These are phyloP conservation scores for Hypoxylon rubiginosum DNA, from an alignment of 2,329 filamentous ascomycete species.

Conservation along the genomic window DNA sequence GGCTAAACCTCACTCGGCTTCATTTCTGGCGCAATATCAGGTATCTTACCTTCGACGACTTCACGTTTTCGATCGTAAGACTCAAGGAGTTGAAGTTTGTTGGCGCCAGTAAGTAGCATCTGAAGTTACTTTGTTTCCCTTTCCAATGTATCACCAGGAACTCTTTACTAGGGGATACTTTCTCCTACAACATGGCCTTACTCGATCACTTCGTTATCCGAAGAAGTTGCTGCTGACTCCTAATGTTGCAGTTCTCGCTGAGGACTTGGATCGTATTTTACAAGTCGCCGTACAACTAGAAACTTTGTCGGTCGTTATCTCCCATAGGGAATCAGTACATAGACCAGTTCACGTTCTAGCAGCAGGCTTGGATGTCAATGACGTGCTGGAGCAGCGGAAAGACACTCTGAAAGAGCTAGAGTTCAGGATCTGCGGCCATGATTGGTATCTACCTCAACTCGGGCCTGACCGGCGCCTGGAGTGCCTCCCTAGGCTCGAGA, in stretches of 20 bases:
- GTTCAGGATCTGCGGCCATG: constrained; percentile 13
- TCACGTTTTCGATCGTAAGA: not conserved
- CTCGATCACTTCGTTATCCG: not conserved
- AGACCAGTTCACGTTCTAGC: not conserved
- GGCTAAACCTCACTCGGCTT: constrained; percentile 15
- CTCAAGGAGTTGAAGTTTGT: constrained; percentile 28
- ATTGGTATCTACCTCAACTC: constrained; percentile 7
- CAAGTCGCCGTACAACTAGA: constrained; percentile 8
- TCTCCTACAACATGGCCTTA: not conserved
- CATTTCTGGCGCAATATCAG: constrained; percentile 6
- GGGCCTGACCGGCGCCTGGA: not conserved
- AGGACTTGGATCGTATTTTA: constrained; percentile 13
- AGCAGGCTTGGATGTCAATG: constrained; percentile 15
- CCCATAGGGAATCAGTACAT: not conserved
- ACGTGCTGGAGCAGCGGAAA: constrained; percentile 4
- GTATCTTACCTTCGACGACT: not conserved
- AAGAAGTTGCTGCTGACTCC: not conserved
- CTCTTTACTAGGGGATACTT: not conserved
- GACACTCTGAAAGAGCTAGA: constrained; percentile 26
- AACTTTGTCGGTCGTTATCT: constrained; percentile 22
- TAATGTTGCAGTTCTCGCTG: constrained; percentile 12
- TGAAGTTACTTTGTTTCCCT: not conserved
- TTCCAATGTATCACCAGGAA: not conserved
- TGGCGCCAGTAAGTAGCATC: constrained; percentile 16
- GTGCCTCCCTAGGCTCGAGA: constrained; percentile 12